These are phyloP conservation scores for Haplosporangium sp. DNA, from an alignment of 371 early-diverging fungal species.

Conservation along the genomic window DNA sequence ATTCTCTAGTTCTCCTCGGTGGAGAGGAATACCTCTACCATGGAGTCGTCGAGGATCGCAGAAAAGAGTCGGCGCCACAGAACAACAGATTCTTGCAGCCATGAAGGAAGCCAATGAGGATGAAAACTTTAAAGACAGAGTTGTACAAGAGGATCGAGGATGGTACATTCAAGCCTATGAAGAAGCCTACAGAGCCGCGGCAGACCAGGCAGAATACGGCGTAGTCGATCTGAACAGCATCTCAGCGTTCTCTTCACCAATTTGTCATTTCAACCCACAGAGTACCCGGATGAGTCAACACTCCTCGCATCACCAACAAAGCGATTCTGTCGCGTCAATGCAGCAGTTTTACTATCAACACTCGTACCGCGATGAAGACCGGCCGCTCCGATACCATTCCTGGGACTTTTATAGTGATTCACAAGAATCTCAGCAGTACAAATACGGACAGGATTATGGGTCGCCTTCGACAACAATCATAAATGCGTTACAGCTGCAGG, in stretches of 20 bases:
- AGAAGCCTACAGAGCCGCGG: too few species aligned
- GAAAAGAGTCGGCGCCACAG: conserved; percentile 7
- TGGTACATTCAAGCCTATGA: too few species aligned
- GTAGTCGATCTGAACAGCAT: background rate
- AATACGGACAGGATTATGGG: background rate
- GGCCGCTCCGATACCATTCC: background rate
- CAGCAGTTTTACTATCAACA: conserved; percentile 37
- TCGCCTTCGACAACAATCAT: background rate
- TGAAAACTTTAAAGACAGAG: background rate
- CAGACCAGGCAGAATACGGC: background rate
- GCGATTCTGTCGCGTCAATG: conserved; percentile 42
- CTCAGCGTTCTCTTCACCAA: conserved; percentile 5
- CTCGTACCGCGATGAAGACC: background rate
- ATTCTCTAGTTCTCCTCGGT: background rate
- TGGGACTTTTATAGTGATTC: background rate
- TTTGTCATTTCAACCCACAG: background rate
- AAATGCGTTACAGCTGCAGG: background rate
- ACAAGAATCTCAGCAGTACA: background rate
- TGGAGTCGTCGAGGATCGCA: conserved; percentile 17
- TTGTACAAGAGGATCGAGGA: background rate
- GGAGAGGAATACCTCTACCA: conserved; percentile 10
- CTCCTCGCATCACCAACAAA: conserved; percentile 31
- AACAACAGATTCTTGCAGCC: conserved; percentile 28
- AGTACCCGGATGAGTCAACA: conserved; percentile 12
- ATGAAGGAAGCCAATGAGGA: conserved; percentile 26